Conservation (phyloP, 768 basidiomycete species). For the Boletus speciosus region DNA sequence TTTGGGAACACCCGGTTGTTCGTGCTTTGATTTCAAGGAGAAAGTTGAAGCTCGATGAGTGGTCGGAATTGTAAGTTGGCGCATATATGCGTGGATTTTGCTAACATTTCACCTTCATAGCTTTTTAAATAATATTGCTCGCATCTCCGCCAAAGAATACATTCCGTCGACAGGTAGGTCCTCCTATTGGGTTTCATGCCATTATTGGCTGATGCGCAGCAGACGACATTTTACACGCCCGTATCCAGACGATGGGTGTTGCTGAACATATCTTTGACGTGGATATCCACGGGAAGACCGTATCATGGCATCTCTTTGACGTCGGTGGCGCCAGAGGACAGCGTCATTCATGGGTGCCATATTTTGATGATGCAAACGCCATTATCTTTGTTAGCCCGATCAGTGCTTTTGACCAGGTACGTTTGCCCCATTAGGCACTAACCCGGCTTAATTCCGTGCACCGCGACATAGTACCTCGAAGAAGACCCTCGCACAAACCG, state of each 20-base stretch:
- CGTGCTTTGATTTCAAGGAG: slow-evolving; percentile 63
- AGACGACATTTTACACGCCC: slow-evolving; percentile 89
- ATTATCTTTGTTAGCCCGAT: slow-evolving; percentile 80
- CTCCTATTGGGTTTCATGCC: slow-evolving; percentile 12
- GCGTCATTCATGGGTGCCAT: slow-evolving; percentile 74
- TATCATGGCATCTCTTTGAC: slow-evolving; percentile 72
- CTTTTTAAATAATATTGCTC: slow-evolving; percentile 70
- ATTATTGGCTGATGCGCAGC: slow-evolving; percentile 24
- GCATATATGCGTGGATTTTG: slow-evolving; percentile 23
- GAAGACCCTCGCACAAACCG: slow-evolving; percentile 84
- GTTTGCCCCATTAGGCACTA: background rate
- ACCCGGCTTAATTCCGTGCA: background rate
- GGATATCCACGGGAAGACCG: slow-evolving; percentile 70
- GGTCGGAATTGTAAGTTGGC: slow-evolving; percentile 77
- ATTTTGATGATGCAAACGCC: slow-evolving; percentile 64
- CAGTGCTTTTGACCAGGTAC: slow-evolving; percentile 74
- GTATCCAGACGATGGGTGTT: slow-evolving; percentile 88
- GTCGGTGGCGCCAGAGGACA: slow-evolving; percentile 72
- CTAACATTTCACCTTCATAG: slow-evolving; percentile 34
- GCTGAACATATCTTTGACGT: slow-evolving; percentile 83
- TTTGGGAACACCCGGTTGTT: slow-evolving; percentile 74
- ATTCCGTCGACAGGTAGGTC: slow-evolving; percentile 67
- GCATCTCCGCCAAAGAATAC: slow-evolving; percentile 67
- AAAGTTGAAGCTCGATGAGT: slow-evolving; percentile 77
- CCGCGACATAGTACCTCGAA: slow-evolving; percentile 62